Conservation (phyloP, 2,329 filamentous ascomycete species). For the Echinosphaeria canescens region DNA sequence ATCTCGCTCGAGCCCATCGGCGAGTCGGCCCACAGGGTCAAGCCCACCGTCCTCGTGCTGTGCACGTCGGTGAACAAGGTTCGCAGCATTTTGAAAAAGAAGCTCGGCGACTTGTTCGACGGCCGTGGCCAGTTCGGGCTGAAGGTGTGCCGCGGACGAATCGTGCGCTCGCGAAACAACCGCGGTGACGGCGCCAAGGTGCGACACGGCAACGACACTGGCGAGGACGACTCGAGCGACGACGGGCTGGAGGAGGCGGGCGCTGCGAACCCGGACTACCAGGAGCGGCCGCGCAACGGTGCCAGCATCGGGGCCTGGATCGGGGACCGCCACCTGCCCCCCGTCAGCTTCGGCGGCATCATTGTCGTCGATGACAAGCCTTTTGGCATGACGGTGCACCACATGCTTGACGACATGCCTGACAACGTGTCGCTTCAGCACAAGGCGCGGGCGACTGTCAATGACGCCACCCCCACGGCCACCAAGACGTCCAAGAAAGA, state of each 20-base stretch:
- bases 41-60: conserved; percentile 55
- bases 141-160: conserved; percentile 49
- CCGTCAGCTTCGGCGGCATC: conserved; percentile 78
- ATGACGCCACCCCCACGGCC: no score
- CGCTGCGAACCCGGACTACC: conserved; percentile 52
- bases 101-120: conserved; percentile 44
- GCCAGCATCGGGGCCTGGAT: conserved; percentile 88
- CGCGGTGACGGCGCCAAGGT: conserved; percentile 15
- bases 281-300: conserved; percentile 59
- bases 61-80: conserved; percentile 58
- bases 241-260: conserved; percentile 15
- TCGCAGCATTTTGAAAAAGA: conserved; percentile 46
- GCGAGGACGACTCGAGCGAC: conserved; percentile 16
- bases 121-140: conserved; percentile 37
- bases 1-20: conserved; percentile 60
- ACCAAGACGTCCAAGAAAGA: conserved; percentile 5
- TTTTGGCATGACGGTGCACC: conserved; percentile 91
- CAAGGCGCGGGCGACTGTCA: no score
- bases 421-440: no score
- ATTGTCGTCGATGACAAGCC: conserved; percentile 67
- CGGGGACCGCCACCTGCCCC: conserved; percentile 65
- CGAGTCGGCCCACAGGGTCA: conserved; percentile 39
- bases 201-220: conserved; percentile 7
- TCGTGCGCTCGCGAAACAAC: conserved; percentile 35
- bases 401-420: conserved; percentile 57